Evolutionary conservation across 441 rosid genomes (phyloP), one percentile per base, ranked within the genome.

Genomic region (Daphne laureola): DNA sequence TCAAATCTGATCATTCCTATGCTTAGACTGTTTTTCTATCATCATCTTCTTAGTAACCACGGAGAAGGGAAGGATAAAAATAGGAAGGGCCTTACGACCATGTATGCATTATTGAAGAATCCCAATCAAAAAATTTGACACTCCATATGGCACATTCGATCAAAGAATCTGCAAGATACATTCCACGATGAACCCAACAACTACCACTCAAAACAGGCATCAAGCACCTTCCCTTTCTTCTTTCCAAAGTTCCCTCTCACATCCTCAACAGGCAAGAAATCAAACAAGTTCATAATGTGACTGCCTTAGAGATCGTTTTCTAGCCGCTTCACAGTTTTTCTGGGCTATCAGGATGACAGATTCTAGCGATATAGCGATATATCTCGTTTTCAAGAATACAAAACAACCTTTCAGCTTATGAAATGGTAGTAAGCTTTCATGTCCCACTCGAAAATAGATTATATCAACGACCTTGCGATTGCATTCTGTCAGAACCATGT

Each of bases 401-500:
- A 54, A 71, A 51, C 11, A 31, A 31, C 38, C 50, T 60, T 64
- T 62, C 41, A 35, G 73, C 57, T 62, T 55, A 68, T 62, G 58
- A 64, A 70, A 63, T 49, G 66, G 71, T 46, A 66, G 61, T 40
- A 59, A 59, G 78, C 72, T 74, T 72, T 66, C 62, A 68, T 73
- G 68, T 62, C 56, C 71, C 71, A 61, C 48, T 52, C 47, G 43
- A 49, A 70, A 43, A 54, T 54, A 56, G 64, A 69, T 50, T 49
- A 63, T 69, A 73, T 51, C 61, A 68, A 61, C 78, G 79, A 63
- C 75, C 78, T 55, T 82, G 89, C 17, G 89, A 75, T 61, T 84
- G 61, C 60, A 78, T 56, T 73, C 93, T 83, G 74, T 80, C 90
- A 2, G 77, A 70, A 27, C 93, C 79, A 54, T 84, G 91, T 77